phyloP scores from a whole-genome alignment of 257 asterid species.

The Ballota nigra region DNA sequence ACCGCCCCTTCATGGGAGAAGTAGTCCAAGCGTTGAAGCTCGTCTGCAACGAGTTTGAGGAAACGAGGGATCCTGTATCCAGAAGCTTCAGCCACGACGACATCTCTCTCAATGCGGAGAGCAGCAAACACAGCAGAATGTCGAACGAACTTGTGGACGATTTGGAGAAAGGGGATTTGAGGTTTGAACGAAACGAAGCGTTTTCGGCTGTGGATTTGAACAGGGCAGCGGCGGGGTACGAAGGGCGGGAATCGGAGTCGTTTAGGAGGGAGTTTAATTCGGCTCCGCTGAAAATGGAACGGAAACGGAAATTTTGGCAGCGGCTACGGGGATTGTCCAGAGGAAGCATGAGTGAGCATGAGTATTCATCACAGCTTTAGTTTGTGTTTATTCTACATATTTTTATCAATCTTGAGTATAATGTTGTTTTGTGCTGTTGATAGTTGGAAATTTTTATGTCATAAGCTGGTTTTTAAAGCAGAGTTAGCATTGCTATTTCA shows the following conservation, averaged over 20 bases:
- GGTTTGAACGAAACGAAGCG: slow-evolving; percentile 30
- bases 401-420: background rate
- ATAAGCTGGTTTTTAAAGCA: background rate
- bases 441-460: background rate
- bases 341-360: slow-evolving; percentile 87
- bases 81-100: slow-evolving; percentile 69
- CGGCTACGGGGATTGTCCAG: slow-evolving; percentile 52
- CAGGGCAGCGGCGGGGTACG: slow-evolving; percentile 38
- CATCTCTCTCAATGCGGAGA: slow-evolving; percentile 36
- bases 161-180: slow-evolving; percentile 31
- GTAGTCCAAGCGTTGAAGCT: slow-evolving; percentile 93
- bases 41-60: slow-evolving; percentile 77
- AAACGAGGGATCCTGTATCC: slow-evolving; percentile 46
- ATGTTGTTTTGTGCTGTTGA: background rate
- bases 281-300: slow-evolving; percentile 64
- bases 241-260: slow-evolving; percentile 58
- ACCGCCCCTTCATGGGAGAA: slow-evolving; percentile 98
- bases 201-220: slow-evolving; percentile 51
- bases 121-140: no score
- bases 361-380: slow-evolving; percentile 36
- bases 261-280: slow-evolving; percentile 79
- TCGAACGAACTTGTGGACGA: slow-evolving; percentile 46
- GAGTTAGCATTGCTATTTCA: background rate
- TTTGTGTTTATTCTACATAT: background rate
- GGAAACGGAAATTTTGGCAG: slow-evolving; percentile 66